A percentile compares a stretch with the other conserved stretches of the same genome.
Evolutionary conservation across 768 basidiomycete genomes (phyloP).

Genomic region (Cyathus striatus): DNA sequence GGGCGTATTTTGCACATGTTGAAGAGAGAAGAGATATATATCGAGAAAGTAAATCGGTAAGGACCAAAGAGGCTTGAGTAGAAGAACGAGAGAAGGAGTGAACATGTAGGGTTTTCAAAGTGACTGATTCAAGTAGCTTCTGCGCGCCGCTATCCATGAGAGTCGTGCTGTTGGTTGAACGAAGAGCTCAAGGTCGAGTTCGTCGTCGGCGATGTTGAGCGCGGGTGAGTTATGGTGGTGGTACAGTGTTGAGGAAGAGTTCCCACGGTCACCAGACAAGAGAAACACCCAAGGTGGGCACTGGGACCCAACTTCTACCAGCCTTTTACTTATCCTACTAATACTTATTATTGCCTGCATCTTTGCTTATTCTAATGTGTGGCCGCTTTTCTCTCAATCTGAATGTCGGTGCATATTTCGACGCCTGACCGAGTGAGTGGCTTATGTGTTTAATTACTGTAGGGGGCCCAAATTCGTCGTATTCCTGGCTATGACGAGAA

Average conservation of each 20-base stretch:
- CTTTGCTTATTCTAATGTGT: constrained; percentile 43
- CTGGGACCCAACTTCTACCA: background rate
- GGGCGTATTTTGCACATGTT: constrained; percentile 68
- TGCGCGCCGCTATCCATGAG: constrained; percentile 50
- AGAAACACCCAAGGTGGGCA: constrained; percentile 1
- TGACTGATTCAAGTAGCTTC: constrained; percentile 63
- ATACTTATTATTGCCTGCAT: no score
- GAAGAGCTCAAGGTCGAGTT: constrained; percentile 5
- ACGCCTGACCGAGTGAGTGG: no score
- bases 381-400: constrained; percentile 57
- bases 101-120: constrained; percentile 69
- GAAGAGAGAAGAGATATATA: constrained; percentile 64
- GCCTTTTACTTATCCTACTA: constrained; percentile 1
- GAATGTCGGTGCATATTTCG: constrained; percentile 38
- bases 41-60: constrained; percentile 73
- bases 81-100: constrained; percentile 77
- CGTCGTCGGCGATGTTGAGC: constrained; percentile 7
- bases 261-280: constrained; percentile 13
- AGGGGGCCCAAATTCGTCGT: constrained; percentile 40
- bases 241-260: constrained; percentile 9
- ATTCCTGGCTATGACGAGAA: constrained; percentile 36
- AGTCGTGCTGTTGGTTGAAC: constrained; percentile 1
- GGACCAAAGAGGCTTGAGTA: constrained; percentile 59
- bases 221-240: constrained; percentile 4
- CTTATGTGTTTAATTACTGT: no score